These are phyloP conservation scores for Trifolium repens DNA, from an alignment of 306 rosid genomes.

Conservation along the genomic window DNA sequence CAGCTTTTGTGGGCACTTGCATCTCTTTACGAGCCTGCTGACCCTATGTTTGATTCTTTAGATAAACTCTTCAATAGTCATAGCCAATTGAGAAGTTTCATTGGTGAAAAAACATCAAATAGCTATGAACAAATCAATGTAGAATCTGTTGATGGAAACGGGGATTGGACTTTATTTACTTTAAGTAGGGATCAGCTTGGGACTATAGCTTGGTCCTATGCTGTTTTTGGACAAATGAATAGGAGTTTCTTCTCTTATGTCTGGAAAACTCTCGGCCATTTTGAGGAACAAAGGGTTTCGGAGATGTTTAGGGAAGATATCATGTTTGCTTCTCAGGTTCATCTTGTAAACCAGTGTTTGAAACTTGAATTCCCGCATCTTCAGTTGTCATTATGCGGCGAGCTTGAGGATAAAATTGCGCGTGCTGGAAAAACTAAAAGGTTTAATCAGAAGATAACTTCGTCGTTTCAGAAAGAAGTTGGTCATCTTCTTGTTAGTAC, in stretches of 20 bases:
- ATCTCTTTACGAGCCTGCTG: conserved; percentile 73
- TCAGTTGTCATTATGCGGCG: conserved; percentile 58
- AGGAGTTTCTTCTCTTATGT: conserved; percentile 66
- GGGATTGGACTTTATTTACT: conserved; percentile 53
- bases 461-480: conserved; percentile 86
- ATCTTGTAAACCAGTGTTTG: conserved; percentile 86
- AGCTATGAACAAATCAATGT: conserved; percentile 40
- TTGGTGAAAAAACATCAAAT: conserved; percentile 38
- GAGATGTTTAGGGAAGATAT: conserved; percentile 81
- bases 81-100: conserved; percentile 53
- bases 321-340: conserved; percentile 90
- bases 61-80: conserved; percentile 56
- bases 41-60: conserved; percentile 65
- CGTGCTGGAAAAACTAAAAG: conserved; percentile 73
- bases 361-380: conserved; percentile 83
- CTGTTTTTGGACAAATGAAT: conserved; percentile 78
- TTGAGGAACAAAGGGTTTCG: conserved; percentile 78
- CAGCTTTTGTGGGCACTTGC: conserved; percentile 97
- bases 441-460: conserved; percentile 76
- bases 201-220: conserved; percentile 87
- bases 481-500: conserved; percentile 80
- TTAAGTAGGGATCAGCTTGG: conserved; percentile 81
- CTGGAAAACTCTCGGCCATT: conserved; percentile 70
- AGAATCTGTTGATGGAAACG: conserved; percentile 32
- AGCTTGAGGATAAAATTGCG: conserved; percentile 69